A percentile compares a stretch with the other conserved stretches of the same genome.
Evolutionary conservation across 352 stramenopile species (phyloP).

Genomic region (Pythium dissotocum): DNA sequence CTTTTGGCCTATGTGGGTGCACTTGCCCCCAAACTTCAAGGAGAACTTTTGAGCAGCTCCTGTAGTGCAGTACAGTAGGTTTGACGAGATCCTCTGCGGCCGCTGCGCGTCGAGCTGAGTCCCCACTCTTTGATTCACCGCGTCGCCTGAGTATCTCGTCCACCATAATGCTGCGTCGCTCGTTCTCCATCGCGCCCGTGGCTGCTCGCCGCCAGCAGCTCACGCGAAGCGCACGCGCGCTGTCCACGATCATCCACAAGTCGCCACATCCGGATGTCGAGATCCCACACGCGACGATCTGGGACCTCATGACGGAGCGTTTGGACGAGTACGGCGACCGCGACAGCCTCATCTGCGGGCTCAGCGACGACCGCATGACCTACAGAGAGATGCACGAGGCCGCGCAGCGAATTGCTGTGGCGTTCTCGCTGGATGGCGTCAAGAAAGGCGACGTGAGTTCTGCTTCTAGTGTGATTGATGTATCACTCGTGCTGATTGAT

Average conservation of each 20-base stretch:
- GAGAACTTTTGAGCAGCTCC: no score
- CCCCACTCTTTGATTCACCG: no score
- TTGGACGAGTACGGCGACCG: conserved; percentile 39
- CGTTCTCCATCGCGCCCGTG: neutral
- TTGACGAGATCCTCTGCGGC: no score
- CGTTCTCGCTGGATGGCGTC: conserved; percentile 47
- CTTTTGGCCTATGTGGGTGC: no score
- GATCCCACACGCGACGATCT: conserved; percentile 56
- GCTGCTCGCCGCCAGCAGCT: no score
- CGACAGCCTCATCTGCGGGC: conserved; percentile 53
- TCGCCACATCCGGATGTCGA: conserved; percentile 51
- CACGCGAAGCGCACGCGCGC: conserved; percentile 16
- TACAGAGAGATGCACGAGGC: conserved; percentile 47
- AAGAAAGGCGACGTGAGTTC: conserved; percentile 45
- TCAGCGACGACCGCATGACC: conserved; percentile 53
- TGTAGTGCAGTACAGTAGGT: no score
- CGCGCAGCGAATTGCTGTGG: conserved; percentile 44
- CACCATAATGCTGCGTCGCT: no score
- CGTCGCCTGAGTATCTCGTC: no score
- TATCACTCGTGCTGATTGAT: neutral
- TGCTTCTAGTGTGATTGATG: neutral
- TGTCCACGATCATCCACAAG: conserved; percentile 57
- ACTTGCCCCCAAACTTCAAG: no score
- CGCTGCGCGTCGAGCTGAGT: no score
- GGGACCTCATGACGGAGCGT: conserved; percentile 49